Conservation (phyloP, 192 early-diverging fungal genomes). For the Podochytrium sp. region DNA sequence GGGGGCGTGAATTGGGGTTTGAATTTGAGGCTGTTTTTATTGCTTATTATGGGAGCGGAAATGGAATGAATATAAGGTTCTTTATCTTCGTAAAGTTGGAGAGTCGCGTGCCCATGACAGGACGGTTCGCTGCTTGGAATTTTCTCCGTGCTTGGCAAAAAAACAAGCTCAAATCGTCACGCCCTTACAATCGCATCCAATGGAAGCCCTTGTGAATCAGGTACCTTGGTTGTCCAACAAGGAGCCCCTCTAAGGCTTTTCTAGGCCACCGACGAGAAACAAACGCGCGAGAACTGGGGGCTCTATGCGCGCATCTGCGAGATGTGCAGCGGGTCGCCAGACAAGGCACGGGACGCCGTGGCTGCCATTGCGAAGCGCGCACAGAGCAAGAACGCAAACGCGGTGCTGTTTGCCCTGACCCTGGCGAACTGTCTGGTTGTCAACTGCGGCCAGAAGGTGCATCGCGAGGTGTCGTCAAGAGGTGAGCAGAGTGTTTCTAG, state of each 20-base stretch:
- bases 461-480: not conserved
- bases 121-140: too few species aligned
- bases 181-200: too few species aligned
- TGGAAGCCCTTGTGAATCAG: too few species aligned
- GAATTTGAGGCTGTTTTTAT: not conserved
- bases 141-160: too few species aligned
- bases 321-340: slow-evolving; percentile 11
- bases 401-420: slow-evolving; percentile 45
- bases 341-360: slow-evolving; percentile 40
- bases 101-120: too few species aligned
- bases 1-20: not conserved
- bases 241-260: too few species aligned
- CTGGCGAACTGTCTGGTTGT: slow-evolving; percentile 90
- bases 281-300: slow-evolving; percentile 91
- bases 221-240: too few species aligned
- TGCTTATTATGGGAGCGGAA: not conserved
- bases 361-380: slow-evolving; percentile 41
- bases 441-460: slow-evolving; percentile 56
- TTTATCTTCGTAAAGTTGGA: not conserved
- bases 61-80: not conserved
- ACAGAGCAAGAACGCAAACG: slow-evolving; percentile 67
- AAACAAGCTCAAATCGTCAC: too few species aligned
- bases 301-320: slow-evolving; percentile 55
- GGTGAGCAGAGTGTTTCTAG: too few species aligned
- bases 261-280: slow-evolving; percentile 91